A percentile compares a stretch with the other conserved stretches of the same genome.
phyloP scores from a whole-genome alignment of 2,329 filamentous ascomycete genomes.

The Diaporthe ilicicola region DNA sequence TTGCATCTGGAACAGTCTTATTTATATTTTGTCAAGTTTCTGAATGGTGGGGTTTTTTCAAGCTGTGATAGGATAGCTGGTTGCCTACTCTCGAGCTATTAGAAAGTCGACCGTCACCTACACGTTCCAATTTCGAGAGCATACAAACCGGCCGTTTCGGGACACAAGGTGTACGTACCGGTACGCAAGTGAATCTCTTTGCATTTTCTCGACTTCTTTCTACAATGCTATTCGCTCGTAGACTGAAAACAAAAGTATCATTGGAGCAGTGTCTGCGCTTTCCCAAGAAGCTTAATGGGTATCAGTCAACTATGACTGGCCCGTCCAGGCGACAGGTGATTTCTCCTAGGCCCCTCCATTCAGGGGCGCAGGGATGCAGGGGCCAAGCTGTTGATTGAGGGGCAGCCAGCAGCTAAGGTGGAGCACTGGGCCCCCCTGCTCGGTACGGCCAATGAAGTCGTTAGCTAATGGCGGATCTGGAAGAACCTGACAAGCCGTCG shows the following conservation, averaged over 20 bases:
- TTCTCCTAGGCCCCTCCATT: constrained; percentile 3
- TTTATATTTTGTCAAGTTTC: not conserved
- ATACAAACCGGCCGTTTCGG: not conserved
- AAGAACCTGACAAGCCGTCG: constrained; percentile 23
- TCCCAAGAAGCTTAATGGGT: not conserved
- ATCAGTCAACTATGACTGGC: not conserved
- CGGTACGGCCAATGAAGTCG: not conserved
- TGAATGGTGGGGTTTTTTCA: not conserved
- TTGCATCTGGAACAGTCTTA: not conserved
- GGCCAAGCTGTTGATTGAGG: not conserved
- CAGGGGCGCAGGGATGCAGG: constrained; percentile 2
- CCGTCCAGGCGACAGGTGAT: not conserved
- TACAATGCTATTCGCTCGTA: not conserved
- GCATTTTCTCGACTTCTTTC: not conserved
- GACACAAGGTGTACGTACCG: no score
- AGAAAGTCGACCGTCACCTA: no score
- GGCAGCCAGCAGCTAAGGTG: constrained; percentile 23
- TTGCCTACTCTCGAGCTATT: no score
- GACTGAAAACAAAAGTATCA: not conserved
- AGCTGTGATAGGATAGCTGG: not conserved
- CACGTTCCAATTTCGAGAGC: not conserved
- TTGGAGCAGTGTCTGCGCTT: not conserved
- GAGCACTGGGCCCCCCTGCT: constrained; percentile 8
- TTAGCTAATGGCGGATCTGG: constrained; percentile 1
- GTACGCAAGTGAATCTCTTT: not conserved